A percentile compares a stretch with the other conserved stretches of the same genome.
Conservation (phyloP, 768 basidiomycete species). For the Suillus plorans region DNA sequence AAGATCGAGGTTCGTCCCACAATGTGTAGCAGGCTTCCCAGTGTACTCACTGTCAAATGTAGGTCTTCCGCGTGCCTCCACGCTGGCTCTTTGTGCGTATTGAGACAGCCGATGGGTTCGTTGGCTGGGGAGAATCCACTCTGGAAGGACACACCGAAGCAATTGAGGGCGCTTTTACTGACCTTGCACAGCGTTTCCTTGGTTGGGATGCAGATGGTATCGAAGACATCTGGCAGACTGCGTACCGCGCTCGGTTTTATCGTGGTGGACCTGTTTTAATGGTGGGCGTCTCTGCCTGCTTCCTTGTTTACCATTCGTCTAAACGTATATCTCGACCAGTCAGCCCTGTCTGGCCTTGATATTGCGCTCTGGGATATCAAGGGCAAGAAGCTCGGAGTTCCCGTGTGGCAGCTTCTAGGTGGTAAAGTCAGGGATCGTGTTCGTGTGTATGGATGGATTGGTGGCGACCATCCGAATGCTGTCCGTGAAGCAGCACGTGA, state of each 20-base stretch:
- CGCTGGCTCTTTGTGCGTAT: slow-evolving; percentile 74
- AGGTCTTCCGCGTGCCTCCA: slow-evolving; percentile 69
- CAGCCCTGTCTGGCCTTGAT: slow-evolving; percentile 58
- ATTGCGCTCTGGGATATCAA: slow-evolving; percentile 80
- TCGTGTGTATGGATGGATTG: slow-evolving; percentile 60
- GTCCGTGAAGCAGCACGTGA: slow-evolving; percentile 50
- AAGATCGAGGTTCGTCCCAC: slow-evolving; percentile 25
- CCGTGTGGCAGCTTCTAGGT: slow-evolving; percentile 65
- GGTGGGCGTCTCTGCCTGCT: slow-evolving; percentile 31
- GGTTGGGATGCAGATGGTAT: slow-evolving; percentile 65
- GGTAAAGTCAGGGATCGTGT: slow-evolving; percentile 64
- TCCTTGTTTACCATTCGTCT: background rate
- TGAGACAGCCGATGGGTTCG: slow-evolving; percentile 58
- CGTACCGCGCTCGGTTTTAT: slow-evolving; percentile 69
- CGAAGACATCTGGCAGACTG: slow-evolving; percentile 71
- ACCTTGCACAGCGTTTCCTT: slow-evolving; percentile 58
- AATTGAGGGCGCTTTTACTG: slow-evolving; percentile 62
- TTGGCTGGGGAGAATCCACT: slow-evolving; percentile 77
- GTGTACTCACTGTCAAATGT: background rate
- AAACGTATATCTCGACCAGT: slow-evolving; percentile 27
- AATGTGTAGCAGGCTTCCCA: background rate
- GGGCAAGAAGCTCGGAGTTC: slow-evolving; percentile 70
- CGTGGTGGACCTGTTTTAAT: slow-evolving; percentile 71
- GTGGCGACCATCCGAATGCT: slow-evolving; percentile 45
- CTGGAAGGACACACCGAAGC: slow-evolving; percentile 75